Base-by-base conservation (phyloP, 2,329 filamentous ascomycete species). In the Paraphoma chrysanthemicola region DNA sequence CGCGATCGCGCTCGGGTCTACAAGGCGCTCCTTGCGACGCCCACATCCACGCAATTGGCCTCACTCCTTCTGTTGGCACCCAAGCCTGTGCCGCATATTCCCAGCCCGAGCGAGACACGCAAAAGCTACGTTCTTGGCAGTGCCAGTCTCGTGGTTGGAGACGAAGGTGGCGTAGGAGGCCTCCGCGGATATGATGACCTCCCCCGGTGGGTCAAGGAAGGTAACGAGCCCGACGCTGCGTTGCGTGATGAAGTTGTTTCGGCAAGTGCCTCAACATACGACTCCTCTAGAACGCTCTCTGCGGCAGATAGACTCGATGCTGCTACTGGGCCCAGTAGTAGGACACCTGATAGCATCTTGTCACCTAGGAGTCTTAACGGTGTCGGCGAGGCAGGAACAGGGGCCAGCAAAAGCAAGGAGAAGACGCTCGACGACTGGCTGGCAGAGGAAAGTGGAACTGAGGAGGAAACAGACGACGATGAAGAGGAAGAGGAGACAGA, bases 351-450 rank as follows among this genome's bases (percentile, higher is more conserved):
- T 58, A 79, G 78, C 51, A 63, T 68, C 18, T 68, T 77, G 12
- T 66, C 68, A 48, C 73, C 70, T 8, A 77, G 73, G 39, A 85
- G 79, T 66, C 76, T 79, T 12, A 88, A 88, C 69, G 76, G 85
- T 80, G 77, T 78, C 29, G 59, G 56, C 44, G 53, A 63, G 43
- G 33, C 12, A n/a, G 54, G 57, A 23, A 52, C 48, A 29, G 47
- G 54, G 30, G 63, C 36, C 14, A 52, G 48, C 33, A 69, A 62
- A 49, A 57, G 56, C 31, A 66, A 88, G 49, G 86, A 87, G 41
- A 97, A 96, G 84, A 92, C 89, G 17, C 79, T 99, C 60, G 93
- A 98, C 79, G 92, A 97, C 74, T 98, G 95, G 93, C 81, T 98
- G 54, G 92, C 89, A 4, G 83, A 84, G 23, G 63, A 64, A 16